Conservation (phyloP, 257 asterid genomes). For the Rauvolfia tetraphylla region DNA sequence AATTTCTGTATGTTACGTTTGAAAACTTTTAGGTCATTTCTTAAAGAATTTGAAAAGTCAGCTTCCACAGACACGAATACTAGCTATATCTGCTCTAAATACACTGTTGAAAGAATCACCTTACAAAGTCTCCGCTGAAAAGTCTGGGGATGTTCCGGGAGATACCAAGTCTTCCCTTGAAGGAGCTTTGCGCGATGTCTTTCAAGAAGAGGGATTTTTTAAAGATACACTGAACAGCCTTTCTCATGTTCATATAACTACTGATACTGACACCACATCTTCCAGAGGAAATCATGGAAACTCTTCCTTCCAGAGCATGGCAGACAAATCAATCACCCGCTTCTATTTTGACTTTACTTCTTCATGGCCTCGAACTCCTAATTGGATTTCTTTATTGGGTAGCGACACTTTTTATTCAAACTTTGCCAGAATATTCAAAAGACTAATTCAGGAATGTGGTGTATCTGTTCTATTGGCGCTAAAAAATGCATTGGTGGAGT, state of each 20-base stretch:
- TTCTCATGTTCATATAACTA: constrained; percentile 82
- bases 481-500: constrained; percentile 66
- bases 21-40: constrained; percentile 73
- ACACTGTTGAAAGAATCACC: constrained; percentile 95
- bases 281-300: constrained; percentile 75
- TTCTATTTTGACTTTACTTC: constrained; percentile 97
- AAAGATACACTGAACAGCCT: constrained; percentile 77
- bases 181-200: constrained; percentile 69
- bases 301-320: constrained; percentile 79
- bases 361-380: constrained; percentile 98
- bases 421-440: constrained; percentile 86
- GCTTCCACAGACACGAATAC: constrained; percentile 97
- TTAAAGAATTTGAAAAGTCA: constrained; percentile 93
- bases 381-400: constrained; percentile 90
- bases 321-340: constrained; percentile 88
- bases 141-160: constrained; percentile 34
- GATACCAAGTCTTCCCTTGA: constrained; percentile 73
- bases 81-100: constrained; percentile 96
- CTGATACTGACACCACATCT: constrained; percentile 64
- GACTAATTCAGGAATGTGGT: constrained; percentile 97
- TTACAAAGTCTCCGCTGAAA: constrained; percentile 57
- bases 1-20: constrained; percentile 19
- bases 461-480: constrained; percentile 70
- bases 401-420: constrained; percentile 78
- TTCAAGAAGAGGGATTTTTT: constrained; percentile 91